Conservation (phyloP, 176 grass and related monocot genomes). For the Paspalum vaginatum region DNA sequence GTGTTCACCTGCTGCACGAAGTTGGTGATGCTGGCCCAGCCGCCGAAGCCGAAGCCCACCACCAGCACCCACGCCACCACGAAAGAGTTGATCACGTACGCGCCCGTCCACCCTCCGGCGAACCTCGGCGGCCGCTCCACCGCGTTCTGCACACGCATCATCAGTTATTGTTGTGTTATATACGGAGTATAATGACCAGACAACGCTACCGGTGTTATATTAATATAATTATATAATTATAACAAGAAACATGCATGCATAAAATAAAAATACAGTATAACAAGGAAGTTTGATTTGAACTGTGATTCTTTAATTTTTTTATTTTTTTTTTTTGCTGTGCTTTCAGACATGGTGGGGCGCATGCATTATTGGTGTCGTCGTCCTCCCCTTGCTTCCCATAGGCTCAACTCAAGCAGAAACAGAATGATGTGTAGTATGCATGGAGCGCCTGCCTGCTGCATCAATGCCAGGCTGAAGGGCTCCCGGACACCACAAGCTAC, state of each 20-base stretch:
- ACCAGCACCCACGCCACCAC: slow-evolving; percentile 95
- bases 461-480: slow-evolving; percentile 43
- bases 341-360: slow-evolving; percentile 25
- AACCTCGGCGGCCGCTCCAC: slow-evolving; percentile 77
- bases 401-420: neutral
- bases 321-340: too few species aligned
- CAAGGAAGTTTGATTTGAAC: too few species aligned
- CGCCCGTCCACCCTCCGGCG: slow-evolving; percentile 76
- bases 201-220: too few species aligned
- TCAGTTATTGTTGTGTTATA: too few species aligned
- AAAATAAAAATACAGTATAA: too few species aligned
- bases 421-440: slow-evolving; percentile 22
- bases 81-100: slow-evolving; percentile 88
- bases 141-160: slow-evolving; percentile 56
- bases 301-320: too few species aligned
- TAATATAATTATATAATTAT: too few species aligned
- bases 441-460: slow-evolving; percentile 29
- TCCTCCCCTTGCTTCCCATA: neutral
- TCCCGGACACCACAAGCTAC: slow-evolving; percentile 41
- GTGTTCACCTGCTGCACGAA: slow-evolving; percentile 80
- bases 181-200: too few species aligned
- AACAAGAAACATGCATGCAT: too few species aligned
- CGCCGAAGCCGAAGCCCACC: slow-evolving; percentile 91
- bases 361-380: slow-evolving; percentile 39
- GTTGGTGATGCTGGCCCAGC: slow-evolving; percentile 97